phyloP scores from a whole-genome alignment of 257 asterid genomes.

The Primulina tabacum region DNA sequence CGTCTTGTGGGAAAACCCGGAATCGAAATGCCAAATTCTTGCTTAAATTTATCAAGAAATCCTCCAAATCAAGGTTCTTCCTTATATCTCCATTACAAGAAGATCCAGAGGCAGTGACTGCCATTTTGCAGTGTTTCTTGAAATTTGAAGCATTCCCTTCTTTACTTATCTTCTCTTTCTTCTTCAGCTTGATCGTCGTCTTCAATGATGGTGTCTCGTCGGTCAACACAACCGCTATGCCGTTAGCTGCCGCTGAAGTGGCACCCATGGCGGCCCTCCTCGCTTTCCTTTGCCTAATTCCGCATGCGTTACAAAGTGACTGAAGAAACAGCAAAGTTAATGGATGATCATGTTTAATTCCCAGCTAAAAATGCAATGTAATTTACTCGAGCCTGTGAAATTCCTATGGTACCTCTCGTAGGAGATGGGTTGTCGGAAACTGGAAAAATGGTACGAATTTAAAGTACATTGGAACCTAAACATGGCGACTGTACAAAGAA shows the following conservation, averaged over 20 bases:
- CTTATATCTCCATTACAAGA: conserved; percentile 7
- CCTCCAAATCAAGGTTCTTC: conserved; percentile 59
- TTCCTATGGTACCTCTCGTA: too few relatives aligned
- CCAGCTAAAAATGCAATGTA: background rate
- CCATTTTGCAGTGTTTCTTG: conserved; percentile 55
- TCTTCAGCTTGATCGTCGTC: conserved; percentile 47
- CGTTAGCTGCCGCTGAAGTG: conserved; percentile 31
- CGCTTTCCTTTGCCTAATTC: conserved; percentile 90
- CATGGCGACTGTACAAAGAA: too few relatives aligned
- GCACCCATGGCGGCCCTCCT: conserved; percentile 77
- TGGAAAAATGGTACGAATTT: too few relatives aligned
- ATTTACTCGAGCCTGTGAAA: too few relatives aligned
- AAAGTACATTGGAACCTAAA: too few relatives aligned
- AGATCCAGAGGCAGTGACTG: conserved; percentile 2
- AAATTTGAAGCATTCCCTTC: conserved; percentile 32
- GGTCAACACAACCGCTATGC: background rate
- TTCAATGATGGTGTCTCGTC: conserved; percentile 36
- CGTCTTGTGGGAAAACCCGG: conserved; percentile 84
- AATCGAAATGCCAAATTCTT: conserved; percentile 53
- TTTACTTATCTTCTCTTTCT: conserved; percentile 40
- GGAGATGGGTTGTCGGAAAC: too few relatives aligned
- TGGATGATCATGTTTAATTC: background rate
- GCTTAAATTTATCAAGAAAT: conserved; percentile 69
- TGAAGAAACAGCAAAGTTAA: conserved; percentile 11
- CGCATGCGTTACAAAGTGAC: conserved; percentile 97